Evolutionary conservation across 1,284 basidiomycete genomes (phyloP).

Genomic region (Puccinia hordei): DNA sequence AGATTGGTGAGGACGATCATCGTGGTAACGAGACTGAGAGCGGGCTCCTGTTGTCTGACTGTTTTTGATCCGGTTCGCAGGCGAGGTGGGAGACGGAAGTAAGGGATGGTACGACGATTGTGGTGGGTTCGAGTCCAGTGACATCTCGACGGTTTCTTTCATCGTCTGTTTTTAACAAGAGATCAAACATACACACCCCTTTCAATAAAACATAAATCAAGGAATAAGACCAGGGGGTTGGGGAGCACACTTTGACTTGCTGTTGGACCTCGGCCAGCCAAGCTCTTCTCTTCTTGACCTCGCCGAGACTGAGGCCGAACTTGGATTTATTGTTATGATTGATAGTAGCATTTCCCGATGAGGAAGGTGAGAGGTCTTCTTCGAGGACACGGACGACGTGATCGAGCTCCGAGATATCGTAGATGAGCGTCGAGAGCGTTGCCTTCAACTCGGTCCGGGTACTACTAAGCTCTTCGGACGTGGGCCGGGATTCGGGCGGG

Average conservation of each 20-base stretch:
- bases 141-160: constrained; percentile 2
- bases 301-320: constrained; percentile 34
- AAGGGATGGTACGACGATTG: constrained; percentile 5
- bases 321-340: background rate
- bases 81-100: background rate
- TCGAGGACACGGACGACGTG: constrained; percentile 32
- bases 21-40: background rate
- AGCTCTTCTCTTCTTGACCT: constrained; percentile 19
- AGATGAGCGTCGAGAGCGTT: constrained; percentile 12
- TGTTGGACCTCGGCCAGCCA: constrained; percentile 26
- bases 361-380: constrained; percentile 11
- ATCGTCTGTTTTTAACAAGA: background rate
- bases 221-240: background rate
- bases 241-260: constrained; percentile 1
- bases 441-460: constrained; percentile 17
- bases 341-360: background rate
- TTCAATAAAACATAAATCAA: background rate
- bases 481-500: background rate
- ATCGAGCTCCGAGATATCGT: constrained; percentile 42
- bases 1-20: background rate
- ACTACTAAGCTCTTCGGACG: constrained; percentile 5
- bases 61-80: background rate
- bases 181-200: background rate
- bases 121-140: background rate
- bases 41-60: too few species aligned